Conservation (phyloP, 371 early-diverging fungal species). For the Blyttiomyces sp. region DNA sequence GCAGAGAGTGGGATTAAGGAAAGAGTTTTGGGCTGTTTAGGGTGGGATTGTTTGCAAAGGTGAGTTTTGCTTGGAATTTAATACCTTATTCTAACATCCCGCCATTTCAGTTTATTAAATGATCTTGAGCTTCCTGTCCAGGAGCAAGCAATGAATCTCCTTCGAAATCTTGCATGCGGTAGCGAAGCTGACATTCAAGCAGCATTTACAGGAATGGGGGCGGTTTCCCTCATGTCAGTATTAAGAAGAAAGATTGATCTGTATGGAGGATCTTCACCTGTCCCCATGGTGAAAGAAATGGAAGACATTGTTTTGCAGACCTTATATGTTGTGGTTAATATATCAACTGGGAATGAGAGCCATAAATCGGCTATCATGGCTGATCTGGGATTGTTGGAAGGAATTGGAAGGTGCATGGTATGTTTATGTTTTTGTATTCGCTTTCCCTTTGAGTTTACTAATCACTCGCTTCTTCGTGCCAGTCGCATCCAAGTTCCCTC, state of each 20-base stretch:
- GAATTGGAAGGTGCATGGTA: conserved; percentile 50
- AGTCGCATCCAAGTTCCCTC: conserved; percentile 58
- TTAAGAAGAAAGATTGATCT: conserved; percentile 68
- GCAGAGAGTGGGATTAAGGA: conserved; percentile 67
- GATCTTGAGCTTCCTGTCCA: conserved; percentile 63
- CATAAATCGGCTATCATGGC: conserved; percentile 71
- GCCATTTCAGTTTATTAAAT: conserved; percentile 53
- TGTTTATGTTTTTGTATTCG: conserved; percentile 52
- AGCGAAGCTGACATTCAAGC: conserved; percentile 64
- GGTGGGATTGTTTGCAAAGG: conserved; percentile 55
- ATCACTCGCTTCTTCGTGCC: background rate
- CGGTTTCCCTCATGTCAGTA: conserved; percentile 55
- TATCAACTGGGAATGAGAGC: conserved; percentile 65
- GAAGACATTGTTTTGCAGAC: conserved; percentile 45
- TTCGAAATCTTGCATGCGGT: conserved; percentile 75
- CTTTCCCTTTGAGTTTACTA: background rate
- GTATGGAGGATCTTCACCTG: conserved; percentile 30
- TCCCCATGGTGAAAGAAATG: background rate
- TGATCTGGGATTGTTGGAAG: conserved; percentile 63
- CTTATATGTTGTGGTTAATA: conserved; percentile 66
- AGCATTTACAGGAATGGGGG: conserved; percentile 70
- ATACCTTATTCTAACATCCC: background rate
- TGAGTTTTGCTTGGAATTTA: conserved; percentile 18
- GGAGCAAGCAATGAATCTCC: conserved; percentile 75
- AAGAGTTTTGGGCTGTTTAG: conserved; percentile 65